These are phyloP conservation scores for Trichosporon asahii DNA, from an alignment of 1,284 basidiomycete species.

Conservation along the genomic window DNA sequence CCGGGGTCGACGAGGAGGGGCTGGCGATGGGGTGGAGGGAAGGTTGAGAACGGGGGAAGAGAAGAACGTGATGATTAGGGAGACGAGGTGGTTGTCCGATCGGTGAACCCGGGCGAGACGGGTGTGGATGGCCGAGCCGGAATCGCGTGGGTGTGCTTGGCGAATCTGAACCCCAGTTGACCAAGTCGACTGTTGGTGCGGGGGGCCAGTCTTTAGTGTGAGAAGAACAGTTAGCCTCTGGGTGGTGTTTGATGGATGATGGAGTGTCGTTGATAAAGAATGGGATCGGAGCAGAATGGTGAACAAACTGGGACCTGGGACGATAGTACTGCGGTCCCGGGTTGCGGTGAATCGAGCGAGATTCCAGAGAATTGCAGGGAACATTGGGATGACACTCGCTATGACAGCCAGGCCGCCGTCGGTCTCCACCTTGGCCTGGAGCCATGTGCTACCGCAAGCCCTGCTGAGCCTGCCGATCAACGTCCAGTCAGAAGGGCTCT, in stretches of 20 bases:
- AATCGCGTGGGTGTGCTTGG: not conserved
- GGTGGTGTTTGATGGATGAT: too few relatives aligned
- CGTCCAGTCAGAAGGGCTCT: too few relatives aligned
- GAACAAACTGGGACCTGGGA: too few relatives aligned
- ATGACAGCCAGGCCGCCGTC: not conserved
- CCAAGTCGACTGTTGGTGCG: too few relatives aligned
- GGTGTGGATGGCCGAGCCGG: not conserved
- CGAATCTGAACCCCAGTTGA: too few relatives aligned
- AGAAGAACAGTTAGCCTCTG: too few relatives aligned
- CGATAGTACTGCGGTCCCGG: not conserved
- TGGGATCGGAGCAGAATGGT: too few relatives aligned
- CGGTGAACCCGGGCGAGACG: not conserved
- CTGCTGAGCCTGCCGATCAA: too few relatives aligned
- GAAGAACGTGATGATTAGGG: too few relatives aligned
- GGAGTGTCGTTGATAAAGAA: not conserved
- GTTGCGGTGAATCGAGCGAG: too few relatives aligned
- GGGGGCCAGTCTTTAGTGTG: too few relatives aligned
- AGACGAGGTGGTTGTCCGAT: too few relatives aligned
- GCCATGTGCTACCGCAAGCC: not conserved
- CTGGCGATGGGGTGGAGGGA: not conserved
- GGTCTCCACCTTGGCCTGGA: not conserved
- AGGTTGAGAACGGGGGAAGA: not conserved
- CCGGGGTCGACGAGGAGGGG: not conserved
- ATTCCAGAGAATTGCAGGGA: not conserved
- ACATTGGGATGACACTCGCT: not conserved